Evolutionary conservation across 2,329 filamentous ascomycete species (phyloP).

Genomic region (Pestalotiopsis sp.): DNA sequence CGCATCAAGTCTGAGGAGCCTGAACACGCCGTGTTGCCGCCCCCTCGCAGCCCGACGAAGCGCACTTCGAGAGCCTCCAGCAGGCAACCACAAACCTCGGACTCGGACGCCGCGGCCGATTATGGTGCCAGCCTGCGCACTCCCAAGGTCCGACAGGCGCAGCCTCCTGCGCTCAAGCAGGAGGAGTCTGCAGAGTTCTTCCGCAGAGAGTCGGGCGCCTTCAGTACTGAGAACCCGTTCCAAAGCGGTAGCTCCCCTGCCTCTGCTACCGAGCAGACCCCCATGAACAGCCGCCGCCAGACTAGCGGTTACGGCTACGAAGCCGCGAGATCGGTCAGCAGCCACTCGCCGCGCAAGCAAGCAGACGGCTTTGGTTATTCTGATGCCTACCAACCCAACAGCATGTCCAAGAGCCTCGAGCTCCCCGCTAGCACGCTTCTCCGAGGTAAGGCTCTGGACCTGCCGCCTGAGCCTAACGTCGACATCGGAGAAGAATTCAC

Average conservation of each 20-base stretch:
- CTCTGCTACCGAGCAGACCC: conserved; percentile 48
- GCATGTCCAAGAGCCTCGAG: conserved; percentile 59
- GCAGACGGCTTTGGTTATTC: conserved; percentile 49
- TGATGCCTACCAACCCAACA: conserved; percentile 52
- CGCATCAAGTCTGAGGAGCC: conserved; percentile 56
- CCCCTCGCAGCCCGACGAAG: conserved; percentile 53
- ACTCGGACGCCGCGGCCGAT: conserved; percentile 52
- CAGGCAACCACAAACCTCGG: conserved; percentile 54
- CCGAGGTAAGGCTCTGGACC: conserved; percentile 36
- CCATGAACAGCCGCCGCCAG: conserved; percentile 49
- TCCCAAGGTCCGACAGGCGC: conserved; percentile 53
- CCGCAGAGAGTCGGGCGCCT: conserved; percentile 55
- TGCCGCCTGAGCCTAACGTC: conserved; percentile 38
- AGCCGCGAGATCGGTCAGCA: conserved; percentile 38
- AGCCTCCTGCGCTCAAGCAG: conserved; percentile 53
- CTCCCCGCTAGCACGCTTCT: conserved; percentile 49
- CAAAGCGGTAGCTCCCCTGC: conserved; percentile 76
- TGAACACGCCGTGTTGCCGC: conserved; percentile 36
- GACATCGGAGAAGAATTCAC: conserved; percentile 91
- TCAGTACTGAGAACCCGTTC: conserved; percentile 90
- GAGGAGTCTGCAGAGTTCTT: conserved; percentile 56
- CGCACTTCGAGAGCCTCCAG: conserved; percentile 57
- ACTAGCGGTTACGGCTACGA: conserved; percentile 46
- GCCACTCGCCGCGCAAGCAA: conserved; percentile 45
- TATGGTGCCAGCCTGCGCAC: conserved; percentile 41